phyloP scores from a whole-genome alignment of 805 yeast genomes.

The Kazachstania psychrophila region DNA sequence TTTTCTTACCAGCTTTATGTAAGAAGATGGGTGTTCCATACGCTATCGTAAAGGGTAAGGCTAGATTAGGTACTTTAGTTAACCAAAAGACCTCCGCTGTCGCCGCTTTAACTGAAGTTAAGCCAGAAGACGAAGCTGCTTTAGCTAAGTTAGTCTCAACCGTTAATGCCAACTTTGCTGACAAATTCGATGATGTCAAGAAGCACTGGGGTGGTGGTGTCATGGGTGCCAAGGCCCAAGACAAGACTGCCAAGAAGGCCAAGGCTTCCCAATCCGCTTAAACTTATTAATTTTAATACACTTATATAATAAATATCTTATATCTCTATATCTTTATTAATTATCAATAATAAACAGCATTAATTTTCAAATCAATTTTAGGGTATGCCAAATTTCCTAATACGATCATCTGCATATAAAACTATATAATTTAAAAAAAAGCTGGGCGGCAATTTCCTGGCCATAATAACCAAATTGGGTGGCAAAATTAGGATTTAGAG shows the following conservation, averaged over 20 bases:
- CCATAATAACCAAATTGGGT: too few species aligned
- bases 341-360: too few species aligned
- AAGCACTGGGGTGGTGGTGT: slow-evolving; percentile 99
- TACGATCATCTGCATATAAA: too few species aligned
- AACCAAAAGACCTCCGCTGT: slow-evolving; percentile 97
- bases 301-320: too few species aligned
- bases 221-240: slow-evolving; percentile 90
- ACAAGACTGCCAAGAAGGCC: slow-evolving; percentile 69
- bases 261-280: slow-evolving; percentile 39
- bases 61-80: slow-evolving; percentile 93
- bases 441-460: too few species aligned
- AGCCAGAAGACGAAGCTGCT: slow-evolving; percentile 88
- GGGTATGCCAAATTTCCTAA: too few species aligned
- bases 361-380: too few species aligned
- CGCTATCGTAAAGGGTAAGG: slow-evolving; percentile 97
- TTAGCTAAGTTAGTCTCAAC: slow-evolving; percentile 45
- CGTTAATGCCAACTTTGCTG: slow-evolving; percentile 84
- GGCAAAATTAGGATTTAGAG: too few species aligned
- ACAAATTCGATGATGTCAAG: slow-evolving; percentile 91
- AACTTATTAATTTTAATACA: too few species aligned
- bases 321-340: too few species aligned
- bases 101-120: slow-evolving; percentile 94
- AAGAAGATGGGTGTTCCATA: slow-evolving; percentile 99
- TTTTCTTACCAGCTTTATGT: slow-evolving; percentile 97
- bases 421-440: too few species aligned